Percentiles rank a stretch among this genome's conserved stretches.
Evolutionary conservation across 257 asterid genomes (phyloP).

Genomic region (Lithospermum erythrorhizon): DNA sequence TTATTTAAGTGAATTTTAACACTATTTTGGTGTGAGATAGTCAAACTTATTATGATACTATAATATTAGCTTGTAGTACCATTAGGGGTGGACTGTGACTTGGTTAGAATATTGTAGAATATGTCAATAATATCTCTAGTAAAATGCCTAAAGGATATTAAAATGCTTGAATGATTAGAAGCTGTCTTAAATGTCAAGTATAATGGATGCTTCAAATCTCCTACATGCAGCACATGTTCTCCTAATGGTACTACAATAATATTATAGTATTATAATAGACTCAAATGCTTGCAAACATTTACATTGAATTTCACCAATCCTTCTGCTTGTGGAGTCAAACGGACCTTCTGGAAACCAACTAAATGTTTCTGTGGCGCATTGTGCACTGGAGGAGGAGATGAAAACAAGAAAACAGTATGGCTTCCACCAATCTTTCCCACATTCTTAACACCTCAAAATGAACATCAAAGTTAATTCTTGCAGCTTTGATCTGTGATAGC

Average conservation of each 20-base stretch:
- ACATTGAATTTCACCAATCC: constrained; percentile 33
- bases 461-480: constrained; percentile 17
- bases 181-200: constrained; percentile 22
- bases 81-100: too few species aligned
- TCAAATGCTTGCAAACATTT: constrained; percentile 63
- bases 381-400: constrained; percentile 39
- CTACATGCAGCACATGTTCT: constrained; percentile 46
- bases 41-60: too few species aligned
- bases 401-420: constrained; percentile 38
- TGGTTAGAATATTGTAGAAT: too few species aligned
- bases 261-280: constrained; percentile 39
- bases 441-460: constrained; percentile 37
- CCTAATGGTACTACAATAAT: constrained; percentile 56
- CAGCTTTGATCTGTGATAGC: constrained; percentile 26
- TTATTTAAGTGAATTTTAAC: too few species aligned
- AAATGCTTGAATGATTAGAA: too few species aligned
- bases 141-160: too few species aligned
- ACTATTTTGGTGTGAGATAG: too few species aligned
- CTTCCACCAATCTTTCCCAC: constrained; percentile 42
- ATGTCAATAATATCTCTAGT: too few species aligned
- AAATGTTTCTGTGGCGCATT: constrained; percentile 41
- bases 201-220: constrained; percentile 41
- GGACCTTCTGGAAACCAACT: constrained; percentile 40
- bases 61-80: too few species aligned
- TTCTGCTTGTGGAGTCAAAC: constrained; percentile 30